Percentiles rank a stretch among this genome's conserved stretches.
Evolutionary conservation across 495 filamentous ascomycete species (phyloP).

Genomic region (Talaromyces wortmannii): DNA sequence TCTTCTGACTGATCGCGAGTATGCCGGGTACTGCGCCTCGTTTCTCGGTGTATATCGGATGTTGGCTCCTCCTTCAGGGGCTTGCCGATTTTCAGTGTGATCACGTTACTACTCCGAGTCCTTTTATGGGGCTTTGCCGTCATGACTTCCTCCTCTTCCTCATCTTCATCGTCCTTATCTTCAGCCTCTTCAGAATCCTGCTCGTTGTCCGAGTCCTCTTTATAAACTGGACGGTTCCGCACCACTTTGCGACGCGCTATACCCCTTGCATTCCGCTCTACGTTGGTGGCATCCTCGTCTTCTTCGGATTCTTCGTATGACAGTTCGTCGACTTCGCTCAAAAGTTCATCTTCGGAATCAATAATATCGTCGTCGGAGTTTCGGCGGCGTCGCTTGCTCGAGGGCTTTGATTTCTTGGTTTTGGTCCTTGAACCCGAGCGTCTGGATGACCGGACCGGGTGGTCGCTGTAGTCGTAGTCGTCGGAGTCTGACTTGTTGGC

Average conservation of each 20-base stretch:
- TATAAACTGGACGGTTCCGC: slow-evolving; percentile 34
- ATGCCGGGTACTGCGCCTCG: slow-evolving; percentile 51
- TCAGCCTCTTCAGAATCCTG: slow-evolving; percentile 9
- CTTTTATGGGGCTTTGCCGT: slow-evolving; percentile 15
- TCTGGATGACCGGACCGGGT: slow-evolving; percentile 24
- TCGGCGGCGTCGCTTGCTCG: slow-evolving; percentile 43
- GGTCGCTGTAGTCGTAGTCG: slow-evolving; percentile 67
- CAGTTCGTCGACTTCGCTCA: slow-evolving; percentile 53
- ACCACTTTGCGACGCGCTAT: slow-evolving; percentile 60
- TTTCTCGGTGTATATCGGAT: slow-evolving; percentile 15
- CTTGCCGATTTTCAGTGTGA: slow-evolving; percentile 39
- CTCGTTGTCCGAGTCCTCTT: slow-evolving; percentile 21
- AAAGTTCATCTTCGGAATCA: slow-evolving; percentile 61
- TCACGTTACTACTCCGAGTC: slow-evolving; percentile 23
- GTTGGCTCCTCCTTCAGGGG: slow-evolving; percentile 22
- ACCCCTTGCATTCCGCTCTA: slow-evolving; percentile 61
- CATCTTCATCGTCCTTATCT: slow-evolving; percentile 31
- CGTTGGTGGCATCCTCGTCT: slow-evolving; percentile 57
- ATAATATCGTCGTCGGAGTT: slow-evolving; percentile 56
- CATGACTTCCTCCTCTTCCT: slow-evolving; percentile 19
- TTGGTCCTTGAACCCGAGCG: slow-evolving; percentile 29
- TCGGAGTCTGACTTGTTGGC: slow-evolving; percentile 80
- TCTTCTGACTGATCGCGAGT: slow-evolving; percentile 53
- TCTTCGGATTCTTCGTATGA: slow-evolving; percentile 52
- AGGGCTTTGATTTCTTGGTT: slow-evolving; percentile 35